Conservation (phyloP, 345 rosid species). For the Acer saccharum region DNA sequence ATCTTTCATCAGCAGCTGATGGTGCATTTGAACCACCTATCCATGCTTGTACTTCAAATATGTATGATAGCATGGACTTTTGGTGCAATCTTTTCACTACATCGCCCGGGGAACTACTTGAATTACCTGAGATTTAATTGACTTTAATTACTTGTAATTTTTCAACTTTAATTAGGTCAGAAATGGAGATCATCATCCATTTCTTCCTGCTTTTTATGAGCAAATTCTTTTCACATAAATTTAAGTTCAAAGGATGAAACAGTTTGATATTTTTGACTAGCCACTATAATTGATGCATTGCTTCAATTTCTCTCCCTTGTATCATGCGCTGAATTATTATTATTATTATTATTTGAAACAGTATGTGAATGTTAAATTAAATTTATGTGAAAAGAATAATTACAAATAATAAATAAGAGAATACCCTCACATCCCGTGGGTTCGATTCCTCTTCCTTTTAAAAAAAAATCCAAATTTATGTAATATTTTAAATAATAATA, state of each 20-base stretch:
- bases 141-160: constrained; percentile 1
- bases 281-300: neutral
- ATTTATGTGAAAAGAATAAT: too few species aligned
- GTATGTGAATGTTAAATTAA: too few species aligned
- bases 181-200: neutral
- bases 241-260: neutral
- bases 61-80: constrained; percentile 51
- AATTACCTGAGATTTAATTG: constrained; percentile 40
- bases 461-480: too few species aligned
- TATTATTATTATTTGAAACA: too few species aligned
- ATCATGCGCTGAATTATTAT: neutral
- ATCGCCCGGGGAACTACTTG: constrained; percentile 40
- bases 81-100: constrained; percentile 53
- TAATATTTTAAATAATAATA: too few species aligned
- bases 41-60: constrained; percentile 21
- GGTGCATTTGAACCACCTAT: constrained; percentile 1
- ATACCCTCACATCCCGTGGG: too few species aligned
- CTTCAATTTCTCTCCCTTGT: neutral
- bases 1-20: constrained; percentile 14
- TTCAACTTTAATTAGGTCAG: neutral
- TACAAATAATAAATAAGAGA: too few species aligned
- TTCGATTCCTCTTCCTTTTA: too few species aligned
- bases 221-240: neutral
- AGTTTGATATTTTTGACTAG: neutral
- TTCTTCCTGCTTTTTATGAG: neutral